Percentiles rank a stretch among this genome's conserved stretches.
Conservation (phyloP, 2,329 filamentous ascomycete species). For the Neonectria coccinea region DNA sequence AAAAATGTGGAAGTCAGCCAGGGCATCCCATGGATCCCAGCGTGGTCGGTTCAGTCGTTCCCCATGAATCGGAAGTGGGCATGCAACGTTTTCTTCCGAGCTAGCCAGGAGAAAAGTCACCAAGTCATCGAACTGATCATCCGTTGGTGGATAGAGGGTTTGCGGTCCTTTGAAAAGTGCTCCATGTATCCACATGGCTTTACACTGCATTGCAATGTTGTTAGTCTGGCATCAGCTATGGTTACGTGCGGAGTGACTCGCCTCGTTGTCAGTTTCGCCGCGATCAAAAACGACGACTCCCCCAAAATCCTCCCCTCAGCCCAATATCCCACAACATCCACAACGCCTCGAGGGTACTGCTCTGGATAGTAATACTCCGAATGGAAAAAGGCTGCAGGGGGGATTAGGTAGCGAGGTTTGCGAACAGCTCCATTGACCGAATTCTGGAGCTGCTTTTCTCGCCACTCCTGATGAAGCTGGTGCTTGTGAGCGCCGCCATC, state of each 20-base stretch:
- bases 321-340: slow-evolving; percentile 45
- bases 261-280: slow-evolving; percentile 33
- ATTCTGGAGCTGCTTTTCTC: not conserved
- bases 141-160: slow-evolving; percentile 1
- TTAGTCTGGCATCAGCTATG: not conserved
- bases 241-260: not conserved
- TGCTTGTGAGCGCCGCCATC: slow-evolving; percentile 18
- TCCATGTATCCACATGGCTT: slow-evolving; percentile 11
- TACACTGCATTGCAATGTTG: not conserved
- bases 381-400: slow-evolving; percentile 12
- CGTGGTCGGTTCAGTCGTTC: not conserved
- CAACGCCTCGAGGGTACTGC: slow-evolving; percentile 2
- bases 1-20: slow-evolving; percentile 68
- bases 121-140: slow-evolving; percentile 4
- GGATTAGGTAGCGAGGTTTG: not conserved
- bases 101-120: not conserved
- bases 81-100: not conserved
- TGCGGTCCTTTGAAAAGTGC: not conserved
- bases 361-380: slow-evolving; percentile 9
- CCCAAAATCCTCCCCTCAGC: slow-evolving; percentile 46
- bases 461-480: slow-evolving; percentile 16
- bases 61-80: slow-evolving; percentile 10
- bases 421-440: not conserved
- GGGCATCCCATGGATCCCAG: not conserved
- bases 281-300: slow-evolving; percentile 48